Evolutionary conservation across 805 yeast species (phyloP).

Genomic region (Pichia exigua): DNA sequence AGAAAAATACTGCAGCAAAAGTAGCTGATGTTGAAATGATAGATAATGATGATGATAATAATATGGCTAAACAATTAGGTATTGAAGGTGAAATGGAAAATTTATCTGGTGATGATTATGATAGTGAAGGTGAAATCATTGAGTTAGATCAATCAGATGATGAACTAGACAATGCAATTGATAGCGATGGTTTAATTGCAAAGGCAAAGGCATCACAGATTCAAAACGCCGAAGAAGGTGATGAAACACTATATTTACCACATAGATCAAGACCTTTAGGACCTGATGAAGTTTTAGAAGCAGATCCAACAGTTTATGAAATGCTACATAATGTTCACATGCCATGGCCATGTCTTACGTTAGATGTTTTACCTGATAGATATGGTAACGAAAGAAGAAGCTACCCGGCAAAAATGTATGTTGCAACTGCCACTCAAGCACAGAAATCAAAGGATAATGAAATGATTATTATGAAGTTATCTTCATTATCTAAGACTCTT

Average conservation of each 20-base stretch:
- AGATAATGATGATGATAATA: constrained; percentile 36
- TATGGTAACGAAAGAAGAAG: constrained; percentile 83
- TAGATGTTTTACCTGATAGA: constrained; percentile 81
- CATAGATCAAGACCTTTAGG: constrained; percentile 86
- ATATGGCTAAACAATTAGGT: constrained; percentile 47
- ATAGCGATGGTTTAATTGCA: constrained; percentile 56
- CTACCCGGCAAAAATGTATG: constrained; percentile 79
- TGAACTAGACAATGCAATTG: constrained; percentile 39
- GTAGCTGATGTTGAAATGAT: constrained; percentile 18
- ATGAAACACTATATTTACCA: constrained; percentile 63
- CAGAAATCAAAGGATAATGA: constrained; percentile 81
- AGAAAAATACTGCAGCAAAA: constrained; percentile 10
- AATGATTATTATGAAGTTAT: constrained; percentile 71
- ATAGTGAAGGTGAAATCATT: constrained; percentile 83
- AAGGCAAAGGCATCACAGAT: constrained; percentile 35
- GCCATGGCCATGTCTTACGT: constrained; percentile 95
- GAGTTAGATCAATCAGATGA: constrained; percentile 61
- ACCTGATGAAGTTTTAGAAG: constrained; percentile 91
- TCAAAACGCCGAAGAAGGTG: constrained; percentile 18
- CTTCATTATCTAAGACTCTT: constrained; percentile 76
- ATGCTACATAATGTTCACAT: constrained; percentile 91
- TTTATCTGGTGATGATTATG: constrained; percentile 85
- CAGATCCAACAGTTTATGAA: constrained; percentile 92
- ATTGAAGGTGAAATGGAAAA: constrained; percentile 65
- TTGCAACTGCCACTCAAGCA: constrained; percentile 94